Percentiles rank a stretch among this genome's conserved stretches.
These are phyloP conservation scores for Carex parvula DNA, from an alignment of 176 grass and related monocot genomes.

Conservation along the genomic window DNA sequence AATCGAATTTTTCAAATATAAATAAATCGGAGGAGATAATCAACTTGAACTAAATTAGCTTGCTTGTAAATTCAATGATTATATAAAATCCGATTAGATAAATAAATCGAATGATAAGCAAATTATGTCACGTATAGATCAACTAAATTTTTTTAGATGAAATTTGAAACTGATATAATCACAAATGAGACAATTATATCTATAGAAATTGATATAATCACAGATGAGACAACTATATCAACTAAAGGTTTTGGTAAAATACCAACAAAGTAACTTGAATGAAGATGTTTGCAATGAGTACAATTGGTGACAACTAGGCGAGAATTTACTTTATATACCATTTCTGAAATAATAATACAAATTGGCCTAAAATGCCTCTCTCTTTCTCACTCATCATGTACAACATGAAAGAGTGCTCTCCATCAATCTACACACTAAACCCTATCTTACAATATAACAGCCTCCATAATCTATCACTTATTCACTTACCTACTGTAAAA, in stretches of 20 bases:
- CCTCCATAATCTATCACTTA: neutral
- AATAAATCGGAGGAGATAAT: no score
- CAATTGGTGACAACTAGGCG: neutral
- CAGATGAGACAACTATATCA: no score
- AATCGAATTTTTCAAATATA: no score
- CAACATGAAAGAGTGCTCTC: neutral
- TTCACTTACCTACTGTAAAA: neutral
- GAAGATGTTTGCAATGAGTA: neutral
- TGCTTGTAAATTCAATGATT: no score
- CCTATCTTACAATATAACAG: neutral
- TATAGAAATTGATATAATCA: no score
- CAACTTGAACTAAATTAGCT: no score
- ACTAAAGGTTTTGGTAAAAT: neutral
- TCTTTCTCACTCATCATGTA: slow-evolving; percentile 7
- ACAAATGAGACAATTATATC: no score
- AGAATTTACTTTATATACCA: neutral
- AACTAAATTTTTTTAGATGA: no score
- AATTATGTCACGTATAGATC: no score
- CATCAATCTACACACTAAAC: neutral
- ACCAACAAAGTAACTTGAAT: neutral
- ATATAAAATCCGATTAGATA: no score
- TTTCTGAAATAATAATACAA: neutral
- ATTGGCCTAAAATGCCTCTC: neutral
- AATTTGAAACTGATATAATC: no score
- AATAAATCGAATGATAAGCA: no score